These are phyloP conservation scores for Sclerotinia spermophila DNA, from an alignment of 2,329 filamentous ascomycete genomes.

Conservation along the genomic window DNA sequence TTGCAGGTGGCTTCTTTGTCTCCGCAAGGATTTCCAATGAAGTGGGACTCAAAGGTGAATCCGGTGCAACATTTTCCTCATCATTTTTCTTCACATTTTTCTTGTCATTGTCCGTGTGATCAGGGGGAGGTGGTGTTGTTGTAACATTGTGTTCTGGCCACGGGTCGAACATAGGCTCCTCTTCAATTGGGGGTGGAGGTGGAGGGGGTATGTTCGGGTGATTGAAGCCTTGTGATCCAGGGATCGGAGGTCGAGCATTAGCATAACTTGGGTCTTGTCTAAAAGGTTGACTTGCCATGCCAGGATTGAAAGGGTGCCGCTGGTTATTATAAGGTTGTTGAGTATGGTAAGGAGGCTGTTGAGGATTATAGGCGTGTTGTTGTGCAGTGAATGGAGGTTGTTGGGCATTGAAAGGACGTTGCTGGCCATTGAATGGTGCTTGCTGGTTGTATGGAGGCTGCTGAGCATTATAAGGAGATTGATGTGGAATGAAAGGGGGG, in stretches of 20 bases:
- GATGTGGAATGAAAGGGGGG: constrained; percentile 33
- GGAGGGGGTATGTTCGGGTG: constrained; percentile 8
- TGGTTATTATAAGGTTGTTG: constrained; percentile 1
- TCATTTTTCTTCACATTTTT: constrained; percentile 7
- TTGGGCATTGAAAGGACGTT: constrained; percentile 25
- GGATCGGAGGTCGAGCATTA: constrained; percentile 32
- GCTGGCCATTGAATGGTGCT: constrained; percentile 9
- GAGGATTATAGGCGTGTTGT: constrained; percentile 34
- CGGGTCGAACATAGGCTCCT: constrained; percentile 13
- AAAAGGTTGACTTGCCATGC: constrained; percentile 17
- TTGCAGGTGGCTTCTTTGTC: constrained; percentile 20
- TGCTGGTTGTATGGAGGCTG: constrained; percentile 6
- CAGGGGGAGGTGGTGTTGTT: constrained; percentile 15
- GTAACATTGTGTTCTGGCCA: constrained; percentile 18
- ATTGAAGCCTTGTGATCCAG: constrained; percentile 24
- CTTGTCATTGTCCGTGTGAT: neutral
- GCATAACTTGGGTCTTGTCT: constrained; percentile 36
- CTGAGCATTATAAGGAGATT: constrained; percentile 26
- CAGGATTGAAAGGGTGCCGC: constrained; percentile 1
- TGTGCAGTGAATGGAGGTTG: constrained; percentile 20
- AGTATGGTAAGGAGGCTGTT: constrained; percentile 11
- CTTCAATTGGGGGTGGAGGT: constrained; percentile 3
- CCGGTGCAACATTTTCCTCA: neutral
- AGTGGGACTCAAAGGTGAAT: constrained; percentile 29
- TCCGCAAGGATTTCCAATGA: constrained; percentile 35